phyloP scores from a whole-genome alignment of 768 basidiomycete species.

The Boletus tylopilopsis region DNA sequence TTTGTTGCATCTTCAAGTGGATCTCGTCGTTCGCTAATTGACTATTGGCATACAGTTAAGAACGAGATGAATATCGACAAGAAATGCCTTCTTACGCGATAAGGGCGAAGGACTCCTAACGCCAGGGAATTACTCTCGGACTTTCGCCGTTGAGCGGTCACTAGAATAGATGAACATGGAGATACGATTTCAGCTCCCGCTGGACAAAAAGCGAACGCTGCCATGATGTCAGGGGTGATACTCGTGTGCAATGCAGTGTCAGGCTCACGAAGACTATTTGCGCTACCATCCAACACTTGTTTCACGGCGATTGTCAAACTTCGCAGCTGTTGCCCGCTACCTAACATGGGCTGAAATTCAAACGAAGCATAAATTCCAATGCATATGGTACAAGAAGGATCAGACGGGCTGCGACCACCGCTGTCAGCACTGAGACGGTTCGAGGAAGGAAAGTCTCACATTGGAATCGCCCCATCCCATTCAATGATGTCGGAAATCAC shows the following conservation, averaged over 20 bases:
- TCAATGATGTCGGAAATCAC: not conserved
- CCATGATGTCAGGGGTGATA: not conserved
- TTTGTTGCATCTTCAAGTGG: not conserved
- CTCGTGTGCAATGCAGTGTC: not conserved
- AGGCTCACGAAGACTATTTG: not conserved
- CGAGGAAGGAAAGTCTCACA: not conserved
- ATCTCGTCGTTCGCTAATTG: not conserved
- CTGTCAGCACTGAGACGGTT: not conserved
- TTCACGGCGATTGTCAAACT: not conserved
- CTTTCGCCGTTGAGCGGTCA: not conserved
- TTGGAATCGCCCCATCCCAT: conserved; percentile 1
- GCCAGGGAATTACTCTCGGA: not conserved
- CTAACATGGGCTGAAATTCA: conserved; percentile 4
- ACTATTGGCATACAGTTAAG: not conserved
- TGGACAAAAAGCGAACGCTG: not conserved
- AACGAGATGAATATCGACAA: not conserved
- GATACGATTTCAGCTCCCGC: not conserved
- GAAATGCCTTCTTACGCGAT: not conserved
- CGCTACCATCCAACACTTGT: not conserved
- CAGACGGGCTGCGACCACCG: not conserved
- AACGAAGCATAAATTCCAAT: conserved; percentile 1
- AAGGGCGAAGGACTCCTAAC: not conserved
- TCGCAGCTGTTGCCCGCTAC: conserved; percentile 1
- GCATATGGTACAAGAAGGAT: not conserved
- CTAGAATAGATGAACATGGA: not conserved